These are phyloP conservation scores for Emmonsia crescens DNA, from an alignment of 2,329 filamentous ascomycete genomes.

Conservation along the genomic window DNA sequence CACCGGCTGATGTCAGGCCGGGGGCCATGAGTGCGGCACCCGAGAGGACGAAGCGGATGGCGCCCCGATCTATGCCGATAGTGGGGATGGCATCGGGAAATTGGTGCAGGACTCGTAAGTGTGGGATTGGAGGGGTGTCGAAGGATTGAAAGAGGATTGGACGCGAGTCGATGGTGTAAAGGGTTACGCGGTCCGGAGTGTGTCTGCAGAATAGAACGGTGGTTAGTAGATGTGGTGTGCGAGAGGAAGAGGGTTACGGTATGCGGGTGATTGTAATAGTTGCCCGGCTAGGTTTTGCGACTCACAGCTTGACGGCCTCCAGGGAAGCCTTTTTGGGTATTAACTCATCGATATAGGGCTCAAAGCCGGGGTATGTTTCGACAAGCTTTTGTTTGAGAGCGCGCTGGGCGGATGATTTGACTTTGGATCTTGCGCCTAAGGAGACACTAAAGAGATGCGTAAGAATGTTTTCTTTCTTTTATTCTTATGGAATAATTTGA, in stretches of 20 bases:
- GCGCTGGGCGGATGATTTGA: conserved; percentile 93
- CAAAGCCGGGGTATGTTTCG: conserved; percentile 73
- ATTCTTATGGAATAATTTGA: not conserved
- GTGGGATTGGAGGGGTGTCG: conserved; percentile 68
- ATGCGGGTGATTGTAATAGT: not conserved
- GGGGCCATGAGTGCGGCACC: conserved; percentile 96
- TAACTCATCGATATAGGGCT: conserved; percentile 82
- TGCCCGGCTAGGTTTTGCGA: conserved; percentile 13
- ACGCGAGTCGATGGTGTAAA: conserved; percentile 68
- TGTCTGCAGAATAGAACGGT: not conserved
- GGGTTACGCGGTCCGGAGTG: conserved; percentile 71
- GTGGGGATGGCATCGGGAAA: conserved; percentile 77
- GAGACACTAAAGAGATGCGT: conserved; percentile 9
- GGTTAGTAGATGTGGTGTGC: not conserved
- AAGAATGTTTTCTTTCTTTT: not conserved
- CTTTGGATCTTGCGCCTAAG: conserved; percentile 53
- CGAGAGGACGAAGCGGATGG: conserved; percentile 89
- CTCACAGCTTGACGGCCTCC: conserved; percentile 72
- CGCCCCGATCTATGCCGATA: conserved; percentile 85
- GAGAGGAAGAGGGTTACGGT: not conserved
- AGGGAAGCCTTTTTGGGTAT: conserved; percentile 90
- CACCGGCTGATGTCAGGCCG: conserved; percentile 74
- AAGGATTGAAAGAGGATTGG: conserved; percentile 89
- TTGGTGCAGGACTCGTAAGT: conserved; percentile 78
- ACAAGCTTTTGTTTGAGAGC: conserved; percentile 71